phyloP scores from a whole-genome alignment of 78 protist species.

The Emiliania huxleyi region DNA sequence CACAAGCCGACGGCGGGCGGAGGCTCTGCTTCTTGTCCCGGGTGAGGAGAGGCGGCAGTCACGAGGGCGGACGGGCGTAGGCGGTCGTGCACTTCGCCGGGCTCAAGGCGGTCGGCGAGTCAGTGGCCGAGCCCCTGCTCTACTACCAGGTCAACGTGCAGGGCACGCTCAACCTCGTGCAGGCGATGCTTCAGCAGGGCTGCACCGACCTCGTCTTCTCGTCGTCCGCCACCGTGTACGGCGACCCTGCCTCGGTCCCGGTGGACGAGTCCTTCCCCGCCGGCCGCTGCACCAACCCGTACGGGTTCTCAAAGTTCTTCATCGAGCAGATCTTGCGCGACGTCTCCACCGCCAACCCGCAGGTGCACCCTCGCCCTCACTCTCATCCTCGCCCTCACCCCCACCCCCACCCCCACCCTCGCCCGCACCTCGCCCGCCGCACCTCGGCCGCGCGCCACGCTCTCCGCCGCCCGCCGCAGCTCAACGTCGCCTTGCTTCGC shows the following conservation, averaged over 20 bases:
- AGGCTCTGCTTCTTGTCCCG: too few relatives aligned
- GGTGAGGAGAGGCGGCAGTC: too few relatives aligned
- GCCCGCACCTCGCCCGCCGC: too few relatives aligned
- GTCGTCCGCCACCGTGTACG: constrained; percentile 97
- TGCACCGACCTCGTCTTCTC: constrained; percentile 84
- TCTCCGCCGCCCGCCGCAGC: too few relatives aligned
- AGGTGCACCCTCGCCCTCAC: too few relatives aligned
- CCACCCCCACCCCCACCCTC: too few relatives aligned
- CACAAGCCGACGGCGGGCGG: background rate
- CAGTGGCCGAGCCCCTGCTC: constrained; percentile 72
- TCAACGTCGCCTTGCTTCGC: constrained; percentile 66
- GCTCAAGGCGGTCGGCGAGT: constrained; percentile 92
- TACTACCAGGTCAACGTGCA: constrained; percentile 87
- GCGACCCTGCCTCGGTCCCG: constrained; percentile 74
- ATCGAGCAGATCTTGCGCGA: constrained; percentile 84
- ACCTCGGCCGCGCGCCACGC: too few relatives aligned
- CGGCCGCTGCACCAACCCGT: constrained; percentile 78
- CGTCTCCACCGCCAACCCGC: background rate
- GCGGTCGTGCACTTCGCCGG: constrained; percentile 93
- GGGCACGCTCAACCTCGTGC: constrained; percentile 48
- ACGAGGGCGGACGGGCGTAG: too few relatives aligned
- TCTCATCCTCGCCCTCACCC: too few relatives aligned
- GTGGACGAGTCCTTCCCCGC: constrained; percentile 70
- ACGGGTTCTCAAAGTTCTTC: constrained; percentile 93
- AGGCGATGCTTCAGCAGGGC: constrained; percentile 22